Conservation (phyloP, 768 basidiomycete species). For the Psilocybe sp. region DNA sequence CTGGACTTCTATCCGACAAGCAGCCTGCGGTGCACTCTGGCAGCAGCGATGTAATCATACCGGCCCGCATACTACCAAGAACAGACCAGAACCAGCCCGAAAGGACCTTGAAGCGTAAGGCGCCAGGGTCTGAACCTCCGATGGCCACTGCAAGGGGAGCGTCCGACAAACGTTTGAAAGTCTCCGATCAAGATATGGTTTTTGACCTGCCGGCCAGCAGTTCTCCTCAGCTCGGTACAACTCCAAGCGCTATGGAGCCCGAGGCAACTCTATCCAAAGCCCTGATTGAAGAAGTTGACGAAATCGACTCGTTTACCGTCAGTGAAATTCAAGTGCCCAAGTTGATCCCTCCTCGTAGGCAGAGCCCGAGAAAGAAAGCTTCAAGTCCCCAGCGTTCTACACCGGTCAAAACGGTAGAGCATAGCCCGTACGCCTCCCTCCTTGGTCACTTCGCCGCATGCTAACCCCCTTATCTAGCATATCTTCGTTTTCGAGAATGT, state of each 20-base stretch:
- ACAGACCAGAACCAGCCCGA: neutral
- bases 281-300: slow-evolving; percentile 11
- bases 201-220: no score
- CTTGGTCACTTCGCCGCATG: neutral
- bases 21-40: no score
- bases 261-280: no score
- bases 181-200: slow-evolving; percentile 9
- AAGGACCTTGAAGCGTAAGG: slow-evolving; percentile 15
- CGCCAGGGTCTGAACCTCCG: slow-evolving; percentile 4
- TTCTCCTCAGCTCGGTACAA: no score
- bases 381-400: slow-evolving; percentile 10
- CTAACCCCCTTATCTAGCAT: slow-evolving; percentile 10
- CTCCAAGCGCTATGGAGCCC: no score
- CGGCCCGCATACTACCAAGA: neutral
- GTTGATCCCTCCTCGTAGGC: slow-evolving; percentile 1
- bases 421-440: slow-evolving; percentile 18
- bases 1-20: no score
- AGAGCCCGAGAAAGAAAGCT: neutral
- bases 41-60: no score
- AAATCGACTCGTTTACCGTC: slow-evolving; percentile 22
- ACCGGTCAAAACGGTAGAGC: slow-evolving; percentile 5
- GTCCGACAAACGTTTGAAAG: slow-evolving; percentile 6
- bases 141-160: neutral
- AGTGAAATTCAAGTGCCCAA: slow-evolving; percentile 2
- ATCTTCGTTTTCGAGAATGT: slow-evolving; percentile 12